Evolutionary conservation across 139 green algal species (phyloP), one percentile per base, ranked within the genome.

Genomic region (Mesostigma viride): DNA sequence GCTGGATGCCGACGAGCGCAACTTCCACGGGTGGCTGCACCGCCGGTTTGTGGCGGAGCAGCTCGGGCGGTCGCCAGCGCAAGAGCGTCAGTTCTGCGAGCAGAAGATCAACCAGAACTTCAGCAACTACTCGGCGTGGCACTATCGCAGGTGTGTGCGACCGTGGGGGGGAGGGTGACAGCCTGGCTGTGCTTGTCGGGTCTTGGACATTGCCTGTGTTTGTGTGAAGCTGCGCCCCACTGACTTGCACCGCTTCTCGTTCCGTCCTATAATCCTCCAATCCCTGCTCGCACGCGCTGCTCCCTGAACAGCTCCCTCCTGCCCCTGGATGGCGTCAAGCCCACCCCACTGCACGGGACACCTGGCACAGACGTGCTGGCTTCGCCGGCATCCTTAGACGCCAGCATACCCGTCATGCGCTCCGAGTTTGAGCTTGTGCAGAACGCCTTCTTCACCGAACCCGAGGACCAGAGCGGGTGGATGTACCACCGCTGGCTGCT

Each of bases 91-190:
- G 1, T 20, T 64, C 27, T 20, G 56, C 3, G 20, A 30, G 35
- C 66, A 20, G 24, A 20, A 1, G 65, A 93, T 98, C 24, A 79
- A 88, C n/a, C 64, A 89, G n/a, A 95, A 98, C 76, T 97, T 97
- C 75, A 86, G 69, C 70, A 97, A 98, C 79, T 98, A 96, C 77
- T 94, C 83, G 1, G 92, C 92, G 1, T 98, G 92, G 92, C 92
- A 98, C 82, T 85, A 87, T 64, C 82, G 90, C 1, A 91, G 82
- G 53, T 81, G 79, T n/a, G 28, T 63, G 51, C 78, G 45, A 22
- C 45, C 45, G 20, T 56, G 45, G 20, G 45, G 20, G 20, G 45
- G 22, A 20, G 22, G 20, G 20, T 20, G 20, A 56, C 22, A 22
- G 20, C 20, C 20, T 22, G 45, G 22, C 20, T 24, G 20, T 20